Evolutionary conservation across 345 rosid genomes (phyloP).

Genomic region (Erodium maritimum): DNA sequence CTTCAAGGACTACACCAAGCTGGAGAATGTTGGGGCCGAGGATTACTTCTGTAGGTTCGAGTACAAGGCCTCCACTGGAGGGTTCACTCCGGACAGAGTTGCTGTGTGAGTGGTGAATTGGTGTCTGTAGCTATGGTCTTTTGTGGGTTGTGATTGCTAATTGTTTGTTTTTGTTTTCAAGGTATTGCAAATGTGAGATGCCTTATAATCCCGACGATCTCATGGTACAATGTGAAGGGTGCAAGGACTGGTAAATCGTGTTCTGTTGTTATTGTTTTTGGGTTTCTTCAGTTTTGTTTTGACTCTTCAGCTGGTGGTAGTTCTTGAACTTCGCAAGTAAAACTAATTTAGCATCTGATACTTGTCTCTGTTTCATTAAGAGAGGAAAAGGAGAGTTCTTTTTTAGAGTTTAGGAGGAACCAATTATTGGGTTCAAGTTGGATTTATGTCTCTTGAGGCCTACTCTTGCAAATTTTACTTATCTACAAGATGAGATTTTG

Average conservation of each 20-base stretch:
- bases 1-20: not conserved
- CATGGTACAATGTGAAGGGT: not conserved
- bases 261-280: not conserved
- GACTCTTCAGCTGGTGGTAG: not conserved
- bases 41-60: not conserved
- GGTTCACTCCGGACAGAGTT: not conserved
- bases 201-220: constrained; percentile 15
- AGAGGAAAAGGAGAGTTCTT: not conserved
- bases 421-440: not conserved
- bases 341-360: not conserved
- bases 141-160: not conserved
- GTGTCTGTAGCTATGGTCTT: not conserved
- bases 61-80: not conserved
- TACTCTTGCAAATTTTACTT: not conserved
- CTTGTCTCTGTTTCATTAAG: not conserved
- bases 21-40: not conserved
- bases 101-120: not conserved
- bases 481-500: not conserved
- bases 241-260: not conserved
- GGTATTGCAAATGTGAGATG: constrained; percentile 30
- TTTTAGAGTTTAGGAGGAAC: not conserved
- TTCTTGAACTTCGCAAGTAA: not conserved
- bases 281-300: not conserved
- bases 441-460: no score
- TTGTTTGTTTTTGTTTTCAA: constrained; percentile 3